Conservation (phyloP, 495 filamentous ascomycete species). For the Xylaria flabelliformis region DNA sequence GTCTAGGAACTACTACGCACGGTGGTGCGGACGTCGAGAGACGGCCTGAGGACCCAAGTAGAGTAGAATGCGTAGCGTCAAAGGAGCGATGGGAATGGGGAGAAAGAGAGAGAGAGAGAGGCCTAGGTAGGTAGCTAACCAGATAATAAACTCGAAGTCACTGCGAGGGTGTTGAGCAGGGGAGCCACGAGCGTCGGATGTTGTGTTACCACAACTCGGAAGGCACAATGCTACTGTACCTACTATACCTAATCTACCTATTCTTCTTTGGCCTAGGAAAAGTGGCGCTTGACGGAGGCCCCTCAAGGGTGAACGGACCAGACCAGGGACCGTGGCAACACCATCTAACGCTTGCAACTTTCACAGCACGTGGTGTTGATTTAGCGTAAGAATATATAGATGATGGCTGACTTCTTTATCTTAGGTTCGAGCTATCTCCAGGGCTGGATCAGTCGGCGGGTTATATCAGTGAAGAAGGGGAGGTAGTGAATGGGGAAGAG, state of each 20-base stretch:
- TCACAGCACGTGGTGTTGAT: not conserved
- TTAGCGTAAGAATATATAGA: not conserved
- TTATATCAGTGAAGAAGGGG: not conserved
- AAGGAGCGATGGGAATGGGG: not conserved
- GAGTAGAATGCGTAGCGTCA: not conserved
- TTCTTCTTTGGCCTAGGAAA: not conserved
- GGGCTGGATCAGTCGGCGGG: constrained; percentile 8
- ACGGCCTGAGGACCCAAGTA: not conserved
- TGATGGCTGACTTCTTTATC: not conserved
- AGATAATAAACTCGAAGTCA: not conserved
- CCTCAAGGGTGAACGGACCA: not conserved
- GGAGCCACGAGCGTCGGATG: constrained; percentile 31
- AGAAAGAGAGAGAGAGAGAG: not conserved
- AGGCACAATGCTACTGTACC: not conserved
- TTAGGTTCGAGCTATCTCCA: constrained; percentile 1
- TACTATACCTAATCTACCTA: not conserved
- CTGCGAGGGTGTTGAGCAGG: not conserved
- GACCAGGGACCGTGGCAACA: not conserved
- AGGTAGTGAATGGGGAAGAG: not conserved
- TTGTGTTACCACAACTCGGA: not conserved
- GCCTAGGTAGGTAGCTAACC: not conserved
- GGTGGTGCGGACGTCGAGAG: not conserved
- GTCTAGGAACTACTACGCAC: constrained; percentile 7
- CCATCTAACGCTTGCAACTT: not conserved
- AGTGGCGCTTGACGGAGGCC: constrained; percentile 1